Evolutionary conservation across 768 basidiomycete species (phyloP).

Genomic region (Hygrophorus pudorinus): DNA sequence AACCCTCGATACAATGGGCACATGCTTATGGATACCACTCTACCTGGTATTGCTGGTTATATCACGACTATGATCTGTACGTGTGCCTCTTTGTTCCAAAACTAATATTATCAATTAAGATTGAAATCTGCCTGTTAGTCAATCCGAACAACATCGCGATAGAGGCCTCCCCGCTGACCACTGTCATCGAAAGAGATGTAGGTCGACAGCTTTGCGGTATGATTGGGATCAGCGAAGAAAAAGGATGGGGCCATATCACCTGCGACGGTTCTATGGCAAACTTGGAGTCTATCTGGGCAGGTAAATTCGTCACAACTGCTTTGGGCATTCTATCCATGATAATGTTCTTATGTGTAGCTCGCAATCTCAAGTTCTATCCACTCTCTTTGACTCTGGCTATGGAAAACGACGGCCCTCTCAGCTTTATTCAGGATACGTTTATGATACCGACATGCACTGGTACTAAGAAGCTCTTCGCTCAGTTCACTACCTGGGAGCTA

Average conservation of each 20-base stretch:
- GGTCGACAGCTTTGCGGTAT: slow-evolving; percentile 30
- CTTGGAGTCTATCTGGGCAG: slow-evolving; percentile 36
- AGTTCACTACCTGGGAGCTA: slow-evolving; percentile 28
- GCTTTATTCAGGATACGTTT: slow-evolving; percentile 23
- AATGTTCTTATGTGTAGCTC: slow-evolving; percentile 19
- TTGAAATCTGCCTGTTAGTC: slow-evolving; percentile 4
- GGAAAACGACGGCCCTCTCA: slow-evolving; percentile 17
- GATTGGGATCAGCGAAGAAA: slow-evolving; percentile 24
- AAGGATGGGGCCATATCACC: slow-evolving; percentile 34
- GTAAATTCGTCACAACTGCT: slow-evolving; percentile 1
- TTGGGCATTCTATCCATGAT: not conserved
- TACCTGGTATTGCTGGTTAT: slow-evolving; percentile 22
- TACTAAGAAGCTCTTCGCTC: slow-evolving; percentile 16
- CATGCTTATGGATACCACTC: slow-evolving; percentile 26
- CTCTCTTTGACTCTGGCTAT: slow-evolving; percentile 27
- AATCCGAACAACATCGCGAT: slow-evolving; percentile 37
- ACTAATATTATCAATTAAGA: no score
- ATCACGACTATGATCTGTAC: slow-evolving; percentile 15
- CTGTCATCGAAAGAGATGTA: slow-evolving; percentile 26
- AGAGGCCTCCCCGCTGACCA: slow-evolving; percentile 31
- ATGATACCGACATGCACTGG: slow-evolving; percentile 18
- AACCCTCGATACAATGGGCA: slow-evolving; percentile 31
- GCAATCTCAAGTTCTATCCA: slow-evolving; percentile 38
- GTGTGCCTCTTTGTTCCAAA: no score
- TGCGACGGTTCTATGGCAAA: slow-evolving; percentile 36